These are phyloP conservation scores for Verticillium tricorpus DNA, from an alignment of 2,329 filamentous ascomycete species.

Conservation along the genomic window DNA sequence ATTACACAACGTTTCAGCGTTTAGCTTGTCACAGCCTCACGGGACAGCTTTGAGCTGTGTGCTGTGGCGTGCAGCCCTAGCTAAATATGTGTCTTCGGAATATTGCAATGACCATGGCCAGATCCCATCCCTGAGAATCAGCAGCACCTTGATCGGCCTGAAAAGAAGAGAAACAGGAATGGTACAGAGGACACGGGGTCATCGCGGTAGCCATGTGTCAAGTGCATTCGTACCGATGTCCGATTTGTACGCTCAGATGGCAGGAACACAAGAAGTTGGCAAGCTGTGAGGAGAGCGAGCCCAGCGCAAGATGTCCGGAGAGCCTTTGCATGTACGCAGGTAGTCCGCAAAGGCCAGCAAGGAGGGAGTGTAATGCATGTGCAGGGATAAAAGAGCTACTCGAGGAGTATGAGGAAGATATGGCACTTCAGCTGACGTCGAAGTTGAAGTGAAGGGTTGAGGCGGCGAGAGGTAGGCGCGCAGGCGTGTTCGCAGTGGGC, in stretches of 20 bases:
- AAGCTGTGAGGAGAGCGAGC: conserved; percentile 29
- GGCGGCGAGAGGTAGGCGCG: too few species aligned
- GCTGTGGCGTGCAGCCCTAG: too few species aligned
- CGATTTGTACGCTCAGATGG: conserved; percentile 25
- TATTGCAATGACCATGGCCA: too few species aligned
- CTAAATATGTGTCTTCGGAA: too few species aligned
- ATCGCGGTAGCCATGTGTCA: conserved; percentile 25
- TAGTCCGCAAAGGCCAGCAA: conserved; percentile 23
- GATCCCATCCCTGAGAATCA: too few species aligned
- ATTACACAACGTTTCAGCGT: too few species aligned
- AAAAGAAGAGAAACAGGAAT: too few species aligned
- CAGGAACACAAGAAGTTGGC: conserved; percentile 27
- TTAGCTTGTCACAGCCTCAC: too few species aligned
- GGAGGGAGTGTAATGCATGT: conserved; percentile 26
- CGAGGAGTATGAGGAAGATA: conserved; percentile 19
- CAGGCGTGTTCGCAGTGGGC: not conserved
- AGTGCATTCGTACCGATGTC: conserved; percentile 27
- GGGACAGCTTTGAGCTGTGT: too few species aligned
- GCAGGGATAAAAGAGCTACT: conserved; percentile 20
- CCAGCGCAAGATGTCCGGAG: conserved; percentile 21
- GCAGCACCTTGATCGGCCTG: too few species aligned
- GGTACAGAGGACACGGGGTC: not conserved
- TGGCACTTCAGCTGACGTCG: not conserved
- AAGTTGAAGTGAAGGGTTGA: not conserved
- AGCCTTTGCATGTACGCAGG: conserved; percentile 34